Conservation (phyloP, 306 rosid species). For the Coriaria nepalensis region DNA sequence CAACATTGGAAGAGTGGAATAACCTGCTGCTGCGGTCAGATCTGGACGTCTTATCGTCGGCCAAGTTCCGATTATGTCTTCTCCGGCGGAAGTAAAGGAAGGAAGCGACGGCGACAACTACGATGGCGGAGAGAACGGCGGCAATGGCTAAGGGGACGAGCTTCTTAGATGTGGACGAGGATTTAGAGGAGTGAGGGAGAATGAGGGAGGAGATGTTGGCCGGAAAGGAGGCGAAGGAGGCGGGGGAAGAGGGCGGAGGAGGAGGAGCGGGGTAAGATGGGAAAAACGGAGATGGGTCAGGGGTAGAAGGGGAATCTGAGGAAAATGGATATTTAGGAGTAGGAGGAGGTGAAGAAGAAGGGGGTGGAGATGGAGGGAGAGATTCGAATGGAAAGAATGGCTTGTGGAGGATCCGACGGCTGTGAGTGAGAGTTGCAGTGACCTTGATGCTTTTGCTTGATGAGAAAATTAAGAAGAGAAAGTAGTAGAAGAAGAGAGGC, state of each 20-base stretch:
- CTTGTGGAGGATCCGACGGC: slow-evolving; percentile 57
- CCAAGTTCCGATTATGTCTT: slow-evolving; percentile 15
- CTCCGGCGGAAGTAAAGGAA: slow-evolving; percentile 35
- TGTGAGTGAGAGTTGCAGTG: neutral
- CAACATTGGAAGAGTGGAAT: slow-evolving; percentile 26
- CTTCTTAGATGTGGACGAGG: slow-evolving; percentile 27
- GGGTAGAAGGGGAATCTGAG: slow-evolving; percentile 28
- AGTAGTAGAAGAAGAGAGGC: slow-evolving; percentile 12
- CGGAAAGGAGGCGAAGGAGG: slow-evolving; percentile 64
- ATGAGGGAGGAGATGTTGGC: slow-evolving; percentile 84
- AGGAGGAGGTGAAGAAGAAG: slow-evolving; percentile 22
- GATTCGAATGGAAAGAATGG: slow-evolving; percentile 31
- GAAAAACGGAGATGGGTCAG: slow-evolving; percentile 57
- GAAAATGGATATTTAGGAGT: slow-evolving; percentile 59
- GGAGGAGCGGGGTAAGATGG: slow-evolving; percentile 51
- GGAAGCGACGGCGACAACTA: slow-evolving; percentile 21
- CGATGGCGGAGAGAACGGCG: slow-evolving; percentile 27
- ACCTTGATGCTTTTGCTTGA: slow-evolving; percentile 2
- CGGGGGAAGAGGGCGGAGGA: slow-evolving; percentile 58
- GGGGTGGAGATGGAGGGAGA: slow-evolving; percentile 35
- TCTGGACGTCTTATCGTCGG: slow-evolving; percentile 55
- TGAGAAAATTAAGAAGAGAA: slow-evolving; percentile 11
- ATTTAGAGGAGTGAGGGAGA: slow-evolving; percentile 34
- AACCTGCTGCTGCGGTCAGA: slow-evolving; percentile 56
- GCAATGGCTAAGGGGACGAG: slow-evolving; percentile 31